Conservation (phyloP, 179 eudicot species). For the Amaranthus tricolor region DNA sequence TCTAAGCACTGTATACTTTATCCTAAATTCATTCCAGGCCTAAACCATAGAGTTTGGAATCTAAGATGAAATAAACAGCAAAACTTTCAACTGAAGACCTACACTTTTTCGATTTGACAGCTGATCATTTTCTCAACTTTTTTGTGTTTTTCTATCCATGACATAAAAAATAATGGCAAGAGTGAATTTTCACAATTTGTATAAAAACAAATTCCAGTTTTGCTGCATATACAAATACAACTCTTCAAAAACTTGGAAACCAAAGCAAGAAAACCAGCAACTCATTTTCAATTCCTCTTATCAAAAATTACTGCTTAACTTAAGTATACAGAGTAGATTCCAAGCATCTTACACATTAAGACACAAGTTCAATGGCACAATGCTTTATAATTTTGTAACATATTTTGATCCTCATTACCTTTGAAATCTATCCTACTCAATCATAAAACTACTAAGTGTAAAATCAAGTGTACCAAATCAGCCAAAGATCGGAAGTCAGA, state of each 20-base stretch:
- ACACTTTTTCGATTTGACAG: neutral
- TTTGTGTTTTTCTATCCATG: neutral
- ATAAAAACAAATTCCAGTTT: too few species aligned
- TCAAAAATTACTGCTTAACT: neutral
- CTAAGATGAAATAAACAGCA: neutral
- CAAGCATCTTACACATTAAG: neutral
- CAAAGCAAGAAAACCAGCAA: neutral
- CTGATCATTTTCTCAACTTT: too few species aligned
- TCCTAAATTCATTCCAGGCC: neutral
- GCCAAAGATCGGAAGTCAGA: neutral
- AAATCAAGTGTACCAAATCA: neutral
- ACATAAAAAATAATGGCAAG: neutral
- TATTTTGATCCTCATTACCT: neutral
- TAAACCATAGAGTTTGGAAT: neutral
- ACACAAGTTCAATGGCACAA: neutral
- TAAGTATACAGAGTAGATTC: neutral
- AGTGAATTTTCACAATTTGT: neutral
- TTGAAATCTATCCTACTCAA: neutral
- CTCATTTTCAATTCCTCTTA: neutral
- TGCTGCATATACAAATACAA: neutral
- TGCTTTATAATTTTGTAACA: neutral
- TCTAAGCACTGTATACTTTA: too few species aligned
- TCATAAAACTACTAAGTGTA: neutral
- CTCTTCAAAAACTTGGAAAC: neutral
- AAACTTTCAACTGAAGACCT: neutral